Evolutionary conservation across 768 basidiomycete species (phyloP).

Genomic region (Suillus fuscotomentosus): DNA sequence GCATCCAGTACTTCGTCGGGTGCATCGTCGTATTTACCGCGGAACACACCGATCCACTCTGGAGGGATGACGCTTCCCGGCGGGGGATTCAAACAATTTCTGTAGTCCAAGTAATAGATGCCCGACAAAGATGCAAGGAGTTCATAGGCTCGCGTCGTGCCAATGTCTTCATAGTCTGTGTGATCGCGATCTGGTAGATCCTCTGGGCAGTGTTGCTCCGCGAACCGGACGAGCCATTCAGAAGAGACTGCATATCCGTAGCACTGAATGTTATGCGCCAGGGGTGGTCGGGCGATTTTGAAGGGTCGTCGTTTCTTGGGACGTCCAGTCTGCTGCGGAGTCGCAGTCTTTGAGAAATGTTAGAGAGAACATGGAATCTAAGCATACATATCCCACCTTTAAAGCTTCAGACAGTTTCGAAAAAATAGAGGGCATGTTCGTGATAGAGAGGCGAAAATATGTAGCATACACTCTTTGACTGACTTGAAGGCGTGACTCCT

Average conservation of each 20-base stretch:
- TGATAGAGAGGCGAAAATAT: not conserved
- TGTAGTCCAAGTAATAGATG: not conserved
- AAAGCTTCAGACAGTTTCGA: not conserved
- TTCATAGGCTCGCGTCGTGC: not conserved
- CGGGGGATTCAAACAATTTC: not conserved
- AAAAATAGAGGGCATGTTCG: not conserved
- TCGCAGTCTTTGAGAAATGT: not conserved
- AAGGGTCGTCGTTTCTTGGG: not conserved
- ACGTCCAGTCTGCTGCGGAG: not conserved
- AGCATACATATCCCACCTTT: not conserved
- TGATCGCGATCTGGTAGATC: not conserved
- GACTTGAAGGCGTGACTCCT: too few relatives aligned
- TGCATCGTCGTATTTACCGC: not conserved
- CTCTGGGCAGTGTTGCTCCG: not conserved
- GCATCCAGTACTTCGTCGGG: not conserved
- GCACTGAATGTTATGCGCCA: not conserved
- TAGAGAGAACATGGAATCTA: not conserved
- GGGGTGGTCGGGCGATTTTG: not conserved
- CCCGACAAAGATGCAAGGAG: not conserved
- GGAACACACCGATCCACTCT: not conserved
- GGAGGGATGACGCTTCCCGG: not conserved
- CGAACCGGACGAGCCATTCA: not conserved
- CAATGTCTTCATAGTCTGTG: not conserved
- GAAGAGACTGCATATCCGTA: not conserved
- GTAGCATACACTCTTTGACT: too few relatives aligned